Evolutionary conservation across 192 early-diverging fungal genomes (phyloP).

Genomic region (Umbelopsis isabellina): DNA sequence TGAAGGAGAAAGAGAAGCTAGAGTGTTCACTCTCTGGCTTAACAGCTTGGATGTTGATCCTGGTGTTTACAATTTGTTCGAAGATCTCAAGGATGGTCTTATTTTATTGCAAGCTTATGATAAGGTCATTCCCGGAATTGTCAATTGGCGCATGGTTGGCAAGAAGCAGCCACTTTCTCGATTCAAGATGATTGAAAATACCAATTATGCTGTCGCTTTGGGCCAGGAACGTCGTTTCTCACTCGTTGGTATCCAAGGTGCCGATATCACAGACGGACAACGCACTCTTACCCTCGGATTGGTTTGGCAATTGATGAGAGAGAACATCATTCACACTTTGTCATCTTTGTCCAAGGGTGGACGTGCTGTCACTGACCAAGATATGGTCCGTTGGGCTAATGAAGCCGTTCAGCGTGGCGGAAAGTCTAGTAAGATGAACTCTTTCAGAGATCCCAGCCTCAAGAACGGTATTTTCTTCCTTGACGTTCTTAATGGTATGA

Average conservation of each 20-base stretch:
- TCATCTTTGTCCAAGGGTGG: constrained; percentile 83
- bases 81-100: constrained; percentile 90
- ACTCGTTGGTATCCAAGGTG: constrained; percentile 94
- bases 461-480: constrained; percentile 83
- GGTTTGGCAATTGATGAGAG: constrained; percentile 99
- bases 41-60: constrained; percentile 97
- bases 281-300: constrained; percentile 88
- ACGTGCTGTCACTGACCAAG: constrained; percentile 84
- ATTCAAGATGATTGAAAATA: constrained; percentile 99
- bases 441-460: constrained; percentile 86
- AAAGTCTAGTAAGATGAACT: constrained; percentile 71
- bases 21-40: constrained; percentile 97
- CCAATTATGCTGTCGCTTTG: constrained; percentile 88
- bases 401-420: constrained; percentile 65
- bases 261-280: constrained; percentile 90
- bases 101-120: constrained; percentile 95
- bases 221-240: constrained; percentile 88
- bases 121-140: constrained; percentile 86
- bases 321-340: constrained; percentile 93
- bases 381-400: constrained; percentile 98
- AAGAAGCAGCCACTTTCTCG: constrained; percentile 72
- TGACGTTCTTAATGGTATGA: constrained; percentile 92
- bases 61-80: constrained; percentile 97
- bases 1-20: constrained; percentile 84
- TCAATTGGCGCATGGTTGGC: constrained; percentile 95